Evolutionary conservation across 257 asterid genomes (phyloP).

Genomic region (Thymus quinquecostatus): DNA sequence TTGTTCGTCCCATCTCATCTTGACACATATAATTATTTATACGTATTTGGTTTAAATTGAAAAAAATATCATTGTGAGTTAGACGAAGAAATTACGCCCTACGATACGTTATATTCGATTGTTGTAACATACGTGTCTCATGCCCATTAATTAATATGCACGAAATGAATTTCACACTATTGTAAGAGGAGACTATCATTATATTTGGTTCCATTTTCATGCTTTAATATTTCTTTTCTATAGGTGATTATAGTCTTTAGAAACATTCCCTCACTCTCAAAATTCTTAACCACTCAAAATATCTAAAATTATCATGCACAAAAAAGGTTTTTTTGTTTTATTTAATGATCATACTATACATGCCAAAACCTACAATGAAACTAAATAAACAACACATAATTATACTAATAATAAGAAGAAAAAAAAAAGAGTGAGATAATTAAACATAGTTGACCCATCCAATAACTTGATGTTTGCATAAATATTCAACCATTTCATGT

Average conservation of each 20-base stretch:
- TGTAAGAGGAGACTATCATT: neutral
- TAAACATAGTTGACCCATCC: slow-evolving; percentile 3
- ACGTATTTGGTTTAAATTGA: too few species aligned
- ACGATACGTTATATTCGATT: neutral
- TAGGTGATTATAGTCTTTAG: neutral
- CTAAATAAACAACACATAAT: neutral
- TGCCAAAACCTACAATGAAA: too few species aligned
- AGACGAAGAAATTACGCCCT: too few species aligned
- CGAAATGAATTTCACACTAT: slow-evolving; percentile 4
- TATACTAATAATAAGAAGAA: too few species aligned
- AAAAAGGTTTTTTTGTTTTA: too few species aligned
- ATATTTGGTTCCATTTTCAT: neutral
- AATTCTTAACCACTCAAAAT: neutral
- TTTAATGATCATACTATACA: too few species aligned
- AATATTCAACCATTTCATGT: neutral
- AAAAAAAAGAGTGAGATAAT: too few species aligned
- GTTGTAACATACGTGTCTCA: neutral
- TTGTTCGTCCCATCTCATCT: too few species aligned
- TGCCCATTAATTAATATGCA: neutral
- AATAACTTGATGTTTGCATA: neutral
- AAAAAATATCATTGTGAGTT: too few species aligned
- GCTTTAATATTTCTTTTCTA: slow-evolving; percentile 1
- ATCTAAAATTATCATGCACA: neutral
- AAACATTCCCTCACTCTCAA: slow-evolving; percentile 1
- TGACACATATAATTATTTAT: too few species aligned